Evolutionary conservation across 129 eudicot species (phyloP), one percentile per base, ranked within the genome.

Genomic region (Dittrichia graveolens): DNA sequence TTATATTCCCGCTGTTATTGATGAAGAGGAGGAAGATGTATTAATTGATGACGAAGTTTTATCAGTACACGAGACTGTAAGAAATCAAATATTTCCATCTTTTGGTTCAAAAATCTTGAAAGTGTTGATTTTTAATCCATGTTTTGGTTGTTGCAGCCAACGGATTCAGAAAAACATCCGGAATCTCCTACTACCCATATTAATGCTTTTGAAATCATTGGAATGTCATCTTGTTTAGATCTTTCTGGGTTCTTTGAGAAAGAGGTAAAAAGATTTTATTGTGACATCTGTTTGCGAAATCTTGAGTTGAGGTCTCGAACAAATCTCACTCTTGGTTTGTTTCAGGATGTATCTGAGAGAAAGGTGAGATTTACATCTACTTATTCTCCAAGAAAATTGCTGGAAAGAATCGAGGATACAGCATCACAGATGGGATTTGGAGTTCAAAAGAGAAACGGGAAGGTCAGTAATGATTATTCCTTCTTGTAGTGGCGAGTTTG

Each of bases 121-220:
- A 66, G 9, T 53, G 19, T 24, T 2, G 56, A 73, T 42, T 68
- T 62, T 8, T 54, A 9, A 16, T 50, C 42, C 12, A 56, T 78
- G 14, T 58, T 67, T 38, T 65, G 75, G 40, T 52, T 67, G 75
- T 8, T 82, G 76, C 78, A 87, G 95, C 86, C 79, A 34, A 58
- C 69, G 3, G 89, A 87, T 54, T 80, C 77, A 56, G 94, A 90
- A 66, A 88, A 72, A 49, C 88, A 81, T 76, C 85, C 82, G 0
- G 83, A 73, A 43, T 84, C 88, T 9, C 97, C 93, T 13, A 56
- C 93, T 13, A 56, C 84, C 39, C 85, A 84, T 40, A 87, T 88
- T 53, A 94, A 94, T 49, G 99, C 97, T 40, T 94, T 94, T 81
- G 88, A 94, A 84, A 91, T 94, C 61, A 94, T 94, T 73, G 96